Evolutionary conservation across 2,329 filamentous ascomycete species (phyloP), one percentile per base, ranked within the genome.

Genomic region (Thermothelomyces thermophilus): DNA sequence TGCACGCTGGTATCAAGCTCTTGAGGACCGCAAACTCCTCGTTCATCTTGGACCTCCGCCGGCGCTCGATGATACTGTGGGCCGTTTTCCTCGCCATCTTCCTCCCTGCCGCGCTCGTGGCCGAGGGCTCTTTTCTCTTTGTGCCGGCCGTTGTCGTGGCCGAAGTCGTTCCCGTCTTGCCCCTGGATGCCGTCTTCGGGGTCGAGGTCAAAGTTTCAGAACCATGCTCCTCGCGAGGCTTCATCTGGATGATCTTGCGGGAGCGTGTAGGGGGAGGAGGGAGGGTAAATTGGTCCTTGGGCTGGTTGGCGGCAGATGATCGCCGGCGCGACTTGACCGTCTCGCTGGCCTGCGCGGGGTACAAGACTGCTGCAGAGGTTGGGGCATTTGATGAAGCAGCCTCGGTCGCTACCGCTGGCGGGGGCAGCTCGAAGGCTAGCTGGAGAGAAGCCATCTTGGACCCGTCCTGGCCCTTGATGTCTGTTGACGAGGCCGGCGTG

Each of bases 221-320:
- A 48, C 69, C 63, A 52, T 72, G 63, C 58, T 79, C 70, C 26
- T 67, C 61, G 22, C 73, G 69, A 16, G 80, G 91, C 68, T 95
- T 95, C 90, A 97, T 95, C 70, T 97, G 91, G 51, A 97, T 97
- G 65, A 98, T 97, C 72, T 94, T 97, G 62, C 91, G 84, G 36
- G 89, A 87, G 55, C 91, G 78, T 3, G 90, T 95, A 0, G 93
- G 93, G 14, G 91, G 93, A 9, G 93, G 93, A 17, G 93, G 93
- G 14, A 98, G 78, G 9, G 86, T 79, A 66, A 95, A 94, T 41
- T 77, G 73, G 58, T 82, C 78, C 57, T 81, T 83, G 50, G 73
- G 72, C 50, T 70, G 62, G 13, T 66, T 64, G 16, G 70, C 66
- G 11, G 72, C 66, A 14, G 77, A 75, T 0, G 74, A 71, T 35